Conservation (phyloP, 352 stramenopile species). For the Pythium diclinum region DNA sequence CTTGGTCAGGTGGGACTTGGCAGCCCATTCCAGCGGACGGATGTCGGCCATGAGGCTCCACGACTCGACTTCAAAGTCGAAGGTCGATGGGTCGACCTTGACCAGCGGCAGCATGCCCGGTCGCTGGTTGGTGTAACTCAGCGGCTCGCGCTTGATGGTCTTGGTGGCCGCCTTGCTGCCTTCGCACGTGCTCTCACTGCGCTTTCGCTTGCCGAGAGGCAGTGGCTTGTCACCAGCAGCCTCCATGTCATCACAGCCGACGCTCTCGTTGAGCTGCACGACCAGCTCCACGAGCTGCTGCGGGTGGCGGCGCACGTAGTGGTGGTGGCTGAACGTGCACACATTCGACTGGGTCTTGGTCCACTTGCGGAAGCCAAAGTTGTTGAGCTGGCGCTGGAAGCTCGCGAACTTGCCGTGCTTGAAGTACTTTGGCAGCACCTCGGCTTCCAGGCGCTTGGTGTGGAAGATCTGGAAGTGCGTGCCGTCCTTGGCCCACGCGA, state of each 20-base stretch:
- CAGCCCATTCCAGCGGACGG: constrained; percentile 23
- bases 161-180: constrained; percentile 8
- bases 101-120: constrained; percentile 8
- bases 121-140: not conserved
- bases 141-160: constrained; percentile 17
- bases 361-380: constrained; percentile 91
- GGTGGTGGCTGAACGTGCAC: constrained; percentile 75
- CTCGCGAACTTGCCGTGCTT: constrained; percentile 93
- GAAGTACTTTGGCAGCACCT: constrained; percentile 92
- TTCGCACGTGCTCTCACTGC: constrained; percentile 19
- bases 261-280: constrained; percentile 22
- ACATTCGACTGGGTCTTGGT: constrained; percentile 79
- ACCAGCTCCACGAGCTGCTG: constrained; percentile 57
- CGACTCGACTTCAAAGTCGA: constrained; percentile 31
- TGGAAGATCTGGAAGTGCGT: constrained; percentile 70
- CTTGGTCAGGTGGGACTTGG: constrained; percentile 16
- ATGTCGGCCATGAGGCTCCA: constrained; percentile 27
- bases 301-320: constrained; percentile 58
- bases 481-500: constrained; percentile 68
- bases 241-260: not conserved
- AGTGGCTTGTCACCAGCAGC: not conserved
- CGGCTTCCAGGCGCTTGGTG: constrained; percentile 52
- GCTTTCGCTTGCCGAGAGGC: constrained; percentile 24
- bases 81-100: constrained; percentile 21
- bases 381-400: constrained; percentile 92